Percentiles rank a stretch among this genome's conserved stretches.
These are phyloP conservation scores for Phytophthora citricola DNA, from an alignment of 352 stramenopile genomes.

Conservation along the genomic window DNA sequence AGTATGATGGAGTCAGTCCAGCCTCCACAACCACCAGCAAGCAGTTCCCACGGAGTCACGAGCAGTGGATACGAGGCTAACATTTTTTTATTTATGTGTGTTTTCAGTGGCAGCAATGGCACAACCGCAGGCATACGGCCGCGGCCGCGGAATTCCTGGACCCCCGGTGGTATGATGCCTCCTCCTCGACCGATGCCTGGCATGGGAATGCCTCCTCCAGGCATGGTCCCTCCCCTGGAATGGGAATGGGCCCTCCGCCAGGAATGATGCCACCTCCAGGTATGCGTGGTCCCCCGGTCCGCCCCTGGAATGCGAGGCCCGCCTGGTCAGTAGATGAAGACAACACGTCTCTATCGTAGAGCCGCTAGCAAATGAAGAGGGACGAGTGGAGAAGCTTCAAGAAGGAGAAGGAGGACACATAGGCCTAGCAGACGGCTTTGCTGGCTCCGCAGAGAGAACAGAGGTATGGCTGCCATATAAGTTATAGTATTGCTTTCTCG, in stretches of 20 bases:
- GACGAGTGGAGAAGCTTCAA: conserved; percentile 10
- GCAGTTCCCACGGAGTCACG: conserved; percentile 1
- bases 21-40: neutral
- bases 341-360: conserved; percentile 18
- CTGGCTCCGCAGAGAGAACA: conserved; percentile 32
- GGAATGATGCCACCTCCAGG: conserved; percentile 81
- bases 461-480: conserved; percentile 49
- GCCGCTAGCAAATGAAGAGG: conserved; percentile 14
- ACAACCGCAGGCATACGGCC: conserved; percentile 81
- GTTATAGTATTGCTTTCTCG: conserved; percentile 49
- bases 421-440: neutral
- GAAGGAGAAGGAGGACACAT: conserved; percentile 3
- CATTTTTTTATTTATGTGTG: conserved; percentile 4
- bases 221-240: conserved; percentile 81
- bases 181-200: conserved; percentile 66
- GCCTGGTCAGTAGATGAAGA: conserved; percentile 70
- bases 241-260: conserved; percentile 82
- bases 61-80: conserved; percentile 19
- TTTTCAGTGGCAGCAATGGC: conserved; percentile 78
- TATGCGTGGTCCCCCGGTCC: conserved; percentile 69
- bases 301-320: conserved; percentile 73
- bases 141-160: conserved; percentile 75
- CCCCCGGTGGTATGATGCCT: conserved; percentile 70
- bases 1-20: conserved; percentile 75
- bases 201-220: conserved; percentile 65